Evolutionary conservation across 108 stramenopile species (phyloP).

Genomic region (Nitzschia putrida): DNA sequence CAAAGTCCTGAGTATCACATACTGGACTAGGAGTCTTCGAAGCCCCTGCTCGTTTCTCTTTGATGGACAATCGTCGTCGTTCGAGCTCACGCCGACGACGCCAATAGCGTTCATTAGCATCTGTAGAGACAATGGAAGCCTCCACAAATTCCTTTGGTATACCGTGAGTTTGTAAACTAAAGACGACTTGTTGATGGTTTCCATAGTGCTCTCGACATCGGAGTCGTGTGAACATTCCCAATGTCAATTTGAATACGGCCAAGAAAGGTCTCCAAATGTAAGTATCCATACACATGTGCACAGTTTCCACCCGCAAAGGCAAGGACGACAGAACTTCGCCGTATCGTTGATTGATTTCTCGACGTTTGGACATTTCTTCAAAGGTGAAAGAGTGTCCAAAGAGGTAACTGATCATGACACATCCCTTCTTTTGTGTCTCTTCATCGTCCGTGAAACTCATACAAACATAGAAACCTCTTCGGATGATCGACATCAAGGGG

Average conservation of each 20-base stretch:
- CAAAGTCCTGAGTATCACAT: neutral
- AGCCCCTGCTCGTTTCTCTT: neutral
- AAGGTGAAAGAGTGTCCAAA: neutral
- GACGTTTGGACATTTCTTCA: neutral
- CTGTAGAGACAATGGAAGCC: slow-evolving; percentile 17
- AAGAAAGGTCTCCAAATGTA: slow-evolving; percentile 7
- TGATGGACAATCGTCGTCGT: neutral
- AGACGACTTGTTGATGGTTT: neutral
- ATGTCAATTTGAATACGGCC: slow-evolving; percentile 5
- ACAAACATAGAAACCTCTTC: slow-evolving; percentile 9
- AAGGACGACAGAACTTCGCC: neutral
- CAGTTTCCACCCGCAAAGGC: slow-evolving; percentile 1
- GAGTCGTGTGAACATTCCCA: neutral
- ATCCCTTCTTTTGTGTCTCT: slow-evolving; percentile 37
- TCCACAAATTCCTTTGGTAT: neutral
- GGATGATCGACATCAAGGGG: neutral
- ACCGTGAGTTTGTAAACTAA: slow-evolving; percentile 1
- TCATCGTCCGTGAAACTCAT: slow-evolving; percentile 21
- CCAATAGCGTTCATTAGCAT: neutral
- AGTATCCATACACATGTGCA: slow-evolving; percentile 17
- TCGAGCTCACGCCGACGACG: neutral
- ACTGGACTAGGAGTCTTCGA: neutral
- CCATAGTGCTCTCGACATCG: slow-evolving; percentile 17
- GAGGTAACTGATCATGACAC: slow-evolving; percentile 7
- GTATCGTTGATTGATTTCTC: neutral